Evolutionary conservation across 176 grass and related monocot genomes (phyloP), one percentile per base, ranked within the genome.

Genomic region (Oryza brachyantha): DNA sequence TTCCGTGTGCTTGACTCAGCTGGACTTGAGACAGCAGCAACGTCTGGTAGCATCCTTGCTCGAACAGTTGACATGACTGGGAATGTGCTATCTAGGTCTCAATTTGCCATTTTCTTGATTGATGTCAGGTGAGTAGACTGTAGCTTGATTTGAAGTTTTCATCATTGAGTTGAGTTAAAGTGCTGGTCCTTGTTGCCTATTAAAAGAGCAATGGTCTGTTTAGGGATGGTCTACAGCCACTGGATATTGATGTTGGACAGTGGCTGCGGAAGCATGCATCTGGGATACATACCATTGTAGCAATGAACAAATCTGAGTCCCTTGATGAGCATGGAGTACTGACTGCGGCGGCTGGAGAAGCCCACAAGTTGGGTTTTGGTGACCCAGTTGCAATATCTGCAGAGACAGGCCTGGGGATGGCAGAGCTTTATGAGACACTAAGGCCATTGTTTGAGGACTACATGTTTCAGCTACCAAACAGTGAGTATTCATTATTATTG

Each of bases 381-480:
- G 95, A 98, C 61, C 92, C 92, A n/a, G 80, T 98, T 92, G 90
- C 95, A 19, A 98, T 98, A 84, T 98, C 95, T n/a, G 92, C 92
- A 55, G 95, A 98, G 77, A 98, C 95, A 71, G 95, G 95, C 14
- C 84, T 98, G 41, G 95, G 92, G 34, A 94, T 94, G 95, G 95
- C 92, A 61, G 95, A 98, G 64, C 92, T 98, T 80, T 98, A 98
- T 83, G 95, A 94, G 61, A 72, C 65, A 66, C 85, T 98, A 29
- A 76, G 85, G 43, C 92, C 95, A 68, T 54, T 94, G 77, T 90
- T 98, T 68, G 95, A 98, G 55, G 87, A 94, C 26, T 92, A 90
- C 64, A 85, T 98, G 77, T 86, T 83, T 89, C 84, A 88, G 57
- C 79, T 90, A 72, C 80, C 83, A 57, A 89, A 81, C 29, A 76